Conservation (phyloP, 768 basidiomycete genomes). For the Naematelia aurantialba region DNA sequence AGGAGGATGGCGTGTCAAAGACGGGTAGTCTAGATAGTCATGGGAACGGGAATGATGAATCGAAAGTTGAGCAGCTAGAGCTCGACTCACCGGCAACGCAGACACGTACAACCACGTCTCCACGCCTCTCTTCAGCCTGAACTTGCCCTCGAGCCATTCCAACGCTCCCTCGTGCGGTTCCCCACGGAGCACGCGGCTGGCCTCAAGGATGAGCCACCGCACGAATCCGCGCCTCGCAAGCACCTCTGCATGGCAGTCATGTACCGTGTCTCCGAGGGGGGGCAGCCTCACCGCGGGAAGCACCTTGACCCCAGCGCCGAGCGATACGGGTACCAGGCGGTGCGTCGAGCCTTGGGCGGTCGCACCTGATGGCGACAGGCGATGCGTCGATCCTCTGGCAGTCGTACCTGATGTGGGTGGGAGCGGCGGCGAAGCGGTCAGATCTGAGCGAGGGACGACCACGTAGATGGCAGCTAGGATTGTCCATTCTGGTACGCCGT, state of each 20-base stretch:
- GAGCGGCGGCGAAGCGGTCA: no score
- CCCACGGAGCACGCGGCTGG: conserved; percentile 27
- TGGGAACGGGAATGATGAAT: not conserved
- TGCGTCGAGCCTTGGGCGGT: not conserved
- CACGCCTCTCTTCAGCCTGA: conserved; percentile 55
- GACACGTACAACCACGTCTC: conserved; percentile 71
- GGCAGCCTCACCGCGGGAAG: conserved; percentile 65
- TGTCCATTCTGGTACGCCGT: conserved; percentile 49
- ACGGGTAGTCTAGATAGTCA: no score
- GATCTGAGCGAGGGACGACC: conserved; percentile 1
- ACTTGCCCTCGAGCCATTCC: conserved; percentile 16
- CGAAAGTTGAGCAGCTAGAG: conserved; percentile 2
- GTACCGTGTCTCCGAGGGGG: conserved; percentile 68
- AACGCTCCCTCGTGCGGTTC: conserved; percentile 11
- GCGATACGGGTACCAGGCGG: conserved; percentile 2
- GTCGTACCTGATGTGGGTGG: no score
- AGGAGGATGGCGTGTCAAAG: no score
- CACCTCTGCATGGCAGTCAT: conserved; percentile 89
- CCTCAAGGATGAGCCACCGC: conserved; percentile 76
- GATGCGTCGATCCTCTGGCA: no score
- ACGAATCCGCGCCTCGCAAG: conserved; percentile 75
- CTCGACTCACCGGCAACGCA: conserved; percentile 59
- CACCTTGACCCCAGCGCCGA: conserved; percentile 77
- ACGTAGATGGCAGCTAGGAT: conserved; percentile 50
- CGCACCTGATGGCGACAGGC: not conserved